phyloP scores from a whole-genome alignment of 2,329 filamentous ascomycete genomes.

The Fusarium sp. region DNA sequence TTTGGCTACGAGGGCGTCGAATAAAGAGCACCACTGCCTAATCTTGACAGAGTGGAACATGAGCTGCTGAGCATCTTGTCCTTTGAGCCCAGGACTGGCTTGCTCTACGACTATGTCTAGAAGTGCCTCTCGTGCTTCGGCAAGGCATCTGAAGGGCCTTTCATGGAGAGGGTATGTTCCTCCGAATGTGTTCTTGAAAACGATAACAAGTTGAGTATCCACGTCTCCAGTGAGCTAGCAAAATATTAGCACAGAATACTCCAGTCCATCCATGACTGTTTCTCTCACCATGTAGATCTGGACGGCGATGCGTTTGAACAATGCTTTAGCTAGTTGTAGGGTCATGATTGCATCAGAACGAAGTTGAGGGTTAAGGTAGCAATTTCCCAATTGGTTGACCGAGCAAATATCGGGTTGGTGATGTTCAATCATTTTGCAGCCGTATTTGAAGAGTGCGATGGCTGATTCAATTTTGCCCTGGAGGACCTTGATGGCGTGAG shows the following conservation, averaged over 20 bases:
- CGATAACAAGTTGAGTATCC: not conserved
- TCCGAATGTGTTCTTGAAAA: constrained; percentile 4
- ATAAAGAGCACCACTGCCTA: constrained; percentile 8
- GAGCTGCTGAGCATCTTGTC: not conserved
- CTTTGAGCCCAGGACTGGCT: constrained; percentile 18
- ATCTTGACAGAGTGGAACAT: constrained; percentile 9
- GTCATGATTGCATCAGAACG: not conserved
- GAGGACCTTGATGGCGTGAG: constrained; percentile 9
- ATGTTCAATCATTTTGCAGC: constrained; percentile 27
- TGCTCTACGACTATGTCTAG: constrained; percentile 25
- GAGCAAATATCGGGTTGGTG: not conserved
- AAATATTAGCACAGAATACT: not conserved
- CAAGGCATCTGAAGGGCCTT: constrained; percentile 5
- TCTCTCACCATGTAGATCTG: constrained; percentile 18
- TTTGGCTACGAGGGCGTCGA: not conserved
- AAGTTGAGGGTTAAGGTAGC: fast-evolving
- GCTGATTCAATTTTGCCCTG: constrained; percentile 29
- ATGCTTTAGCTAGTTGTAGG: not conserved
- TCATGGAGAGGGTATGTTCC: not conserved
- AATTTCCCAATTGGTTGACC: not conserved
- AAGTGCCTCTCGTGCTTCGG: constrained; percentile 13
- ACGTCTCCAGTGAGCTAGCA: constrained; percentile 19
- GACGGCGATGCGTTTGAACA: constrained; percentile 20
- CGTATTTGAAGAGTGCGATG: constrained; percentile 28
- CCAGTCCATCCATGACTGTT: not conserved